A percentile compares a stretch with the other conserved stretches of the same genome.
phyloP scores from a whole-genome alignment of 345 rosid genomes.

The Brassica carinata region DNA sequence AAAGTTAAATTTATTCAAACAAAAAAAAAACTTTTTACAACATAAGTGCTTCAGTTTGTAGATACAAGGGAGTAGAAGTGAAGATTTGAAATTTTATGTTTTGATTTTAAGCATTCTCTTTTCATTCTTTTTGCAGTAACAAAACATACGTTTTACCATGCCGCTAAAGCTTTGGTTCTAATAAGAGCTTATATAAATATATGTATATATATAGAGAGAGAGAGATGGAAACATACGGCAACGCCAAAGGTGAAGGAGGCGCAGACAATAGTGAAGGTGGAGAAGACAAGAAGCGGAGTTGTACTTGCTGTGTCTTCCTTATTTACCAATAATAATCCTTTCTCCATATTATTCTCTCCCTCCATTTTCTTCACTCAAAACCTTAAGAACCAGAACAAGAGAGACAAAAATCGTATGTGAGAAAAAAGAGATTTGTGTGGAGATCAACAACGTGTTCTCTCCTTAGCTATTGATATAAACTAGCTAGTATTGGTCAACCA shows the following conservation, averaged over 20 bases:
- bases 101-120: too few species aligned
- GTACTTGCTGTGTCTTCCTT: constrained; percentile 8
- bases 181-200: background rate
- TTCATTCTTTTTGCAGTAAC: too few species aligned
- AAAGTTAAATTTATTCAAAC: too few species aligned
- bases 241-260: constrained; percentile 55
- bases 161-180: background rate
- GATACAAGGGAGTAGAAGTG: too few species aligned
- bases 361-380: constrained; percentile 23
- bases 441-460: background rate
- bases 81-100: too few species aligned
- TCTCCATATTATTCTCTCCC: constrained; percentile 21
- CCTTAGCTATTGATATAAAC: background rate
- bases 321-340: constrained; percentile 21
- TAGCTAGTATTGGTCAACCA: background rate
- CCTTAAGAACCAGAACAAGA: background rate
- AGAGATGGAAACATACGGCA: constrained; percentile 44
- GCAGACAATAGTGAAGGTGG: constrained; percentile 56
- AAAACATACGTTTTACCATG: background rate
- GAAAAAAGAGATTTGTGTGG: background rate
- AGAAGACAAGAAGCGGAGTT: constrained; percentile 39
- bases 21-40: too few species aligned
- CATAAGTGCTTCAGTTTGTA: too few species aligned
- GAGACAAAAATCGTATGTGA: background rate
- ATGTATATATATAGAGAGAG: background rate